Conservation (phyloP, 208 protist genomes). For the Trypanosoma scelopori region DNA sequence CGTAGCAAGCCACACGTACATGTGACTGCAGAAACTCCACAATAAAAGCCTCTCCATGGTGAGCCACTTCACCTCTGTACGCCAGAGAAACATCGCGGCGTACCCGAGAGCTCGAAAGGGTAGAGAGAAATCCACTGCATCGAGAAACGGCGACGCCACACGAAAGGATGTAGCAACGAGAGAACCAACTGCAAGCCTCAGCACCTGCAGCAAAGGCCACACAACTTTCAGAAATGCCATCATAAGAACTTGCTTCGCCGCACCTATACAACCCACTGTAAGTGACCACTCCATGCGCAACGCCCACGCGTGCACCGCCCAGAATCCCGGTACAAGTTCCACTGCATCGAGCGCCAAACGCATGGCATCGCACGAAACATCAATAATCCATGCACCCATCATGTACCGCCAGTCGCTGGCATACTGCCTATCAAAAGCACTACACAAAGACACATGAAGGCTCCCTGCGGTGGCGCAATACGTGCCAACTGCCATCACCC, state of each 20-base stretch:
- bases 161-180: not conserved
- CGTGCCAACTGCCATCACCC: not conserved
- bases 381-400: constrained; percentile 34
- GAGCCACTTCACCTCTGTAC: constrained; percentile 30
- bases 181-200: not conserved
- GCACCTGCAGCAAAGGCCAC: not conserved
- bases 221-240: not conserved
- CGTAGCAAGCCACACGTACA: not conserved
- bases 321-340: constrained; percentile 71
- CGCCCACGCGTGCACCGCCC: constrained; percentile 38
- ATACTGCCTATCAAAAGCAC: not conserved
- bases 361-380: constrained; percentile 22
- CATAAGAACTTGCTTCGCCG: not conserved
- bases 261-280: constrained; percentile 18
- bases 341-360: constrained; percentile 37
- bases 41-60: constrained; percentile 35
- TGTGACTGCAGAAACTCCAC: not conserved
- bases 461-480: constrained; percentile 1
- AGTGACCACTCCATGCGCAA: constrained; percentile 49
- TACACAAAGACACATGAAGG: constrained; percentile 11
- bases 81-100: not conserved
- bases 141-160: not conserved
- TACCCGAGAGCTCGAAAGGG: not conserved
- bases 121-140: not conserved
- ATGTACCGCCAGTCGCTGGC: constrained; percentile 26